A percentile compares a stretch with the other conserved stretches of the same genome.
These are phyloP conservation scores for Syzygium aqueum DNA, from an alignment of 345 rosid species.

Conservation along the genomic window DNA sequence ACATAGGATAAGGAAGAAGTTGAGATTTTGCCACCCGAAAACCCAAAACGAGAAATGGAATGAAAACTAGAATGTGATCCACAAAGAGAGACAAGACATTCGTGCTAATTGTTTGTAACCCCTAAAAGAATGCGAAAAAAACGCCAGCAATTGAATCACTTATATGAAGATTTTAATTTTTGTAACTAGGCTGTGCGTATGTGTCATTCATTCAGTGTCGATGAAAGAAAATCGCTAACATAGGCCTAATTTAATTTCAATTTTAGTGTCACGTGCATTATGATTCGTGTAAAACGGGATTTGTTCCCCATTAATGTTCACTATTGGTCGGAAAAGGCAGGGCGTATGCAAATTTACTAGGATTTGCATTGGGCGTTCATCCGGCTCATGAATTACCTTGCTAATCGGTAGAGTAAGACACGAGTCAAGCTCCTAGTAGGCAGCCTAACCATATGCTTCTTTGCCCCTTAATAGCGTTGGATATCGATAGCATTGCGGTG, in stretches of 20 bases:
- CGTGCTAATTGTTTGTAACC: background rate
- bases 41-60: background rate
- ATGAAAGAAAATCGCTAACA: background rate
- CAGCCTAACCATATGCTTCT: background rate
- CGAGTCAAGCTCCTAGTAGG: background rate
- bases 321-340: background rate
- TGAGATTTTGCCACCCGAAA: background rate
- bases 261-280: background rate
- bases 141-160: background rate
- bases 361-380: background rate
- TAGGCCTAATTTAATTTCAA: background rate
- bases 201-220: background rate
- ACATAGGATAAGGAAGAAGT: background rate
- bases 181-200: background rate
- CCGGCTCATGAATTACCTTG: background rate
- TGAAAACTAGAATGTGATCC: background rate
- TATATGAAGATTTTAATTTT: background rate
- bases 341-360: background rate
- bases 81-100: background rate
- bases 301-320: background rate
- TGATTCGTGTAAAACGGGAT: background rate
- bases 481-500: background rate
- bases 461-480: background rate
- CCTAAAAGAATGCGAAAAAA: background rate
- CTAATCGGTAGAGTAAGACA: background rate